Base-by-base conservation (phyloP, 176 grass and related monocot genomes). In the Aechmea fasciata region DNA sequence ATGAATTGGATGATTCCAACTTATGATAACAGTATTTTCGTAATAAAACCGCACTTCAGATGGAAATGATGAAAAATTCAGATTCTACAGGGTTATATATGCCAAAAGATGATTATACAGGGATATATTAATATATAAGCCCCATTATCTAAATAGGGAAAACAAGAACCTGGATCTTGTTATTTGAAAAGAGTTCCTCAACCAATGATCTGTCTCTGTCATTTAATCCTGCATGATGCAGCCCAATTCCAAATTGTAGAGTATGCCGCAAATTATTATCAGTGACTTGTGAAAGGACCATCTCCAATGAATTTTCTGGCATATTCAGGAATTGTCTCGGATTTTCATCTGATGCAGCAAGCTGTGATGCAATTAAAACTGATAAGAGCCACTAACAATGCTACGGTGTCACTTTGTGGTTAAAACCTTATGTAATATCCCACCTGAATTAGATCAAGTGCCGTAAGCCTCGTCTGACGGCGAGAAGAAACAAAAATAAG, bases 391-490 rank as follows among this genome's bases (percentile, higher is more conserved):
- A 79, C 12, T 8, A 65, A 49, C 25, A 65, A 79, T 47, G 0
- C 64, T 51, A 51, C 20, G 75, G 11, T 25, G n/a, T 63, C 24
- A 18, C 63, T 51, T 51, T 66, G 51, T 68, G 49, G 67, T 51
- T 65, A 50, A 87, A 68, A 82, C 52, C 47, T 48, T 64, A 81
- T 66, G 66, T 9, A 85, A 26, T 18, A 75, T 63, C 53, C 55
- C 52, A 97, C 93, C 93, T 92, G 93, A 87, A 97, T 97, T 59
- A 92, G 82, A 92, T 97, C 93, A 73, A 97, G 93, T 69, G 93
- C 89, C 55, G 93, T 97, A 81, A 97, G 93, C 66, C 93, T 92
- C 15, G 93, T 97, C 77, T 97, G 93, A 75, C 86, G 85, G 67
- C 93, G 88, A 48, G 89, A 96, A 64, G 93, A 97, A 49, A 97